These are phyloP conservation scores for Polytrichum commune DNA, from an alignment of 225 moss, liverwort and hornwort genomes.

Conservation along the genomic window DNA sequence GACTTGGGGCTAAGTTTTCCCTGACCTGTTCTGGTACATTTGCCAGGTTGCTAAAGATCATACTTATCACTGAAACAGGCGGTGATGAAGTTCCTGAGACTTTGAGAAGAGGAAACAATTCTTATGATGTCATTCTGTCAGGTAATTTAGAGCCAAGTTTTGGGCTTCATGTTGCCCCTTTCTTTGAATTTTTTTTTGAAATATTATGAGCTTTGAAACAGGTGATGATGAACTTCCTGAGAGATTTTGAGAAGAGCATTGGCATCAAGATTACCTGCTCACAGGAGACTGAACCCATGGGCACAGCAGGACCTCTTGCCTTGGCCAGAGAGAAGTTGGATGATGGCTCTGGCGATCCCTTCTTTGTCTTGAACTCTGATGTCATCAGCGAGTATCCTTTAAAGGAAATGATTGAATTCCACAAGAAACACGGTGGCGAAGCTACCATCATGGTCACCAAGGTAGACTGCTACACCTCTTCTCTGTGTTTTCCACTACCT, in stretches of 20 bases:
- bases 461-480: constrained; percentile 32
- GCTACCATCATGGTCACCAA: constrained; percentile 96
- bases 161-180: too few relatives aligned
- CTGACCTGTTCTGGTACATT: too few relatives aligned
- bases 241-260: constrained; percentile 80
- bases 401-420: constrained; percentile 80
- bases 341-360: constrained; percentile 85
- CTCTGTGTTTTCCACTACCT: background rate
- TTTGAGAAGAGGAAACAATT: constrained; percentile 51
- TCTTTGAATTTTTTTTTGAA: too few relatives aligned
- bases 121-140: too few relatives aligned
- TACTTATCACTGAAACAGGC: constrained; percentile 38
- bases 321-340: constrained; percentile 77
- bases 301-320: constrained; percentile 94
- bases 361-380: constrained; percentile 91
- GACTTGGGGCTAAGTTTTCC: too few relatives aligned
- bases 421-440: constrained; percentile 83
- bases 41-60: too few relatives aligned
- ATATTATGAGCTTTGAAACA: constrained; percentile 13
- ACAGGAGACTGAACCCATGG: constrained; percentile 95
- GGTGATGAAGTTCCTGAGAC: constrained; percentile 89
- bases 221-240: constrained; percentile 95
- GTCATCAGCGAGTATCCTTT: constrained; percentile 93
- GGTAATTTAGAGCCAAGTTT: too few relatives aligned
- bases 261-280: constrained; percentile 95